These are phyloP conservation scores for Colletotrichum spaethianum DNA, from an alignment of 2,329 filamentous ascomycete species.

Conservation along the genomic window DNA sequence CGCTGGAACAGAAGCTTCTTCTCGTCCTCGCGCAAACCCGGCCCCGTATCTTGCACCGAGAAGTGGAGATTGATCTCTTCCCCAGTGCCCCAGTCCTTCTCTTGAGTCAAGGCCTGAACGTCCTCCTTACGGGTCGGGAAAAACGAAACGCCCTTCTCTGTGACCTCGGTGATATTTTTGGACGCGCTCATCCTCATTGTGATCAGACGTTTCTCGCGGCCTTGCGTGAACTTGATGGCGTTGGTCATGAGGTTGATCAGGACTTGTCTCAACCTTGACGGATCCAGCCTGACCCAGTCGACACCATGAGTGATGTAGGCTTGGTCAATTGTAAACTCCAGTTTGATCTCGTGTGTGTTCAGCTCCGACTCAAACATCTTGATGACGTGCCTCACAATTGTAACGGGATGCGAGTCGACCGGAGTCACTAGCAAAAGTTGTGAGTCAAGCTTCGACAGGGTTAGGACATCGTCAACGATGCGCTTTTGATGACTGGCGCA, in stretches of 20 bases:
- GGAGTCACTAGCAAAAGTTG: slow-evolving; percentile 79
- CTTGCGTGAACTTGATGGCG: slow-evolving; percentile 76
- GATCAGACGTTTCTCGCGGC: slow-evolving; percentile 72
- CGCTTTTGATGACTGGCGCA: slow-evolving; percentile 86
- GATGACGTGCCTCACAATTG: slow-evolving; percentile 76
- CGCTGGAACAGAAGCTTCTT: slow-evolving; percentile 77
- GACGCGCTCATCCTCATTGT: slow-evolving; percentile 77
- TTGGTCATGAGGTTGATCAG: slow-evolving; percentile 83
- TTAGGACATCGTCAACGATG: slow-evolving; percentile 78
- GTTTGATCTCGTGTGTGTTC: slow-evolving; percentile 78
- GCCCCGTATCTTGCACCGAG: slow-evolving; percentile 79
- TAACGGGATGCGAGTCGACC: slow-evolving; percentile 77
- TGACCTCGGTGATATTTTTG: slow-evolving; percentile 60
- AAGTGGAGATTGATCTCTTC: slow-evolving; percentile 81
- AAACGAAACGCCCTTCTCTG: slow-evolving; percentile 59
- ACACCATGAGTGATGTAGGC: slow-evolving; percentile 76
- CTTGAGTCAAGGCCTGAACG: slow-evolving; percentile 62
- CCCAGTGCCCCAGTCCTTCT: slow-evolving; percentile 79
- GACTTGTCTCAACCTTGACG: slow-evolving; percentile 80
- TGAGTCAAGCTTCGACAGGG: slow-evolving; percentile 79
- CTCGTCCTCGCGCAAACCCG: slow-evolving; percentile 75
- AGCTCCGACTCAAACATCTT: slow-evolving; percentile 88
- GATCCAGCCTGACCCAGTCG: slow-evolving; percentile 82
- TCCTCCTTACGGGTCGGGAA: slow-evolving; percentile 61
- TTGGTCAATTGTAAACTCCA: slow-evolving; percentile 78